These are phyloP conservation scores for Xerocomus brunneocitrinus DNA, from an alignment of 768 basidiomycete species.

Conservation along the genomic window DNA sequence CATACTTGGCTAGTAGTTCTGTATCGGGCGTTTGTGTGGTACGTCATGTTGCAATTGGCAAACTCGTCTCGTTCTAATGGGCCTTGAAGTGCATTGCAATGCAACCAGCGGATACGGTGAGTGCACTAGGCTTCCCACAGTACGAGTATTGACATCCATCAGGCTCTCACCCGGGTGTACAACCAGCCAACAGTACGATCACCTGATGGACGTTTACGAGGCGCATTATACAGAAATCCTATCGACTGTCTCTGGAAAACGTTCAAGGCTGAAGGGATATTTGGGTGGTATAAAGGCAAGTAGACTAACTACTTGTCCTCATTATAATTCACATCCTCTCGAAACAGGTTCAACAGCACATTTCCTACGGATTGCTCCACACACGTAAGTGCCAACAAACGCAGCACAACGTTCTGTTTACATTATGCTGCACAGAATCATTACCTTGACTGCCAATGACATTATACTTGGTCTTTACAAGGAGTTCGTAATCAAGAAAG, in stretches of 20 bases:
- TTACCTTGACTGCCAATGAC: constrained; percentile 88
- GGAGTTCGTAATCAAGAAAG: constrained; percentile 24
- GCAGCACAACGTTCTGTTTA: not conserved
- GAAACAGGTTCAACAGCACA: constrained; percentile 83
- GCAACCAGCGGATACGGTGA: constrained; percentile 90
- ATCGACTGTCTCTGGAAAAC: constrained; percentile 98
- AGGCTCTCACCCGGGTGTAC: constrained; percentile 92
- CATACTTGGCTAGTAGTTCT: constrained; percentile 82
- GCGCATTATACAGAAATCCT: constrained; percentile 83
- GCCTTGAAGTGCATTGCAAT: constrained; percentile 69
- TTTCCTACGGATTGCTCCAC: constrained; percentile 87
- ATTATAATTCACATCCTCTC: not conserved
- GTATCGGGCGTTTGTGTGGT: constrained; percentile 92
- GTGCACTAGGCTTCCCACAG: constrained; percentile 20
- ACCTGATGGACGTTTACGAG: constrained; percentile 67
- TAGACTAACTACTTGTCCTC: not conserved
- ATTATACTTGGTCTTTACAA: constrained; percentile 68
- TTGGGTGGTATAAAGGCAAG: constrained; percentile 94
- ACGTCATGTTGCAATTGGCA: constrained; percentile 30
- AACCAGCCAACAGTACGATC: constrained; percentile 81
- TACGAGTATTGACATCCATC: constrained; percentile 5
- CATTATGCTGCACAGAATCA: constrained; percentile 48
- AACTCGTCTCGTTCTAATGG: constrained; percentile 7
- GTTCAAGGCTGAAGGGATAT: constrained; percentile 78
- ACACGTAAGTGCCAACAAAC: constrained; percentile 58